Base-by-base conservation (phyloP, 2,329 filamentous ascomycete species). In the Trichoderma sp. region DNA sequence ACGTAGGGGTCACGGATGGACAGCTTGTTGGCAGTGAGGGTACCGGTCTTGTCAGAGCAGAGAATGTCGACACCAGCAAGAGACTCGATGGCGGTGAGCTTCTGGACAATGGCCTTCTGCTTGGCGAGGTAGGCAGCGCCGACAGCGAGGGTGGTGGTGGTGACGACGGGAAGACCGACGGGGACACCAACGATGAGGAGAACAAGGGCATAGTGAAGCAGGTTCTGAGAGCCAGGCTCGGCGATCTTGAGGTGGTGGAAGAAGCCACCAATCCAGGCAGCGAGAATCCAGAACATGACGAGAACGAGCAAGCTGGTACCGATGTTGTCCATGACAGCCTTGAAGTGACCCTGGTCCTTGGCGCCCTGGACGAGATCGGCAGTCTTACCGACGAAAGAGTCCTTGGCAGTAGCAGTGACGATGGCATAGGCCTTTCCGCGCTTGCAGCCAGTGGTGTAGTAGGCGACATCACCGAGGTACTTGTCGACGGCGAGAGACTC, bases 81-180 rank as follows among this genome's bases (percentile, higher is more conserved):
- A 26, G 94, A 97, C 86, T 97, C 94, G 74, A 97, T 97, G 75
- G 94, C 94, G 43, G 92, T 94, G 69, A 97, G 90, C 86, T 95
- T 97, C 86, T 97, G 94, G 76, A 97, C 94, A 76, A 97, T 97
- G 68, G 94, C 94, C 85, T 95, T 90, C 87, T 95, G 95, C 87
- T 94, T 95, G 78, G 94, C 94, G 72, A 97, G 89, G 83, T 96
- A 96, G 74, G 93, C 92, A 75, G 94, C 94, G 85, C 94, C 94
- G 81, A 97, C 94, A 80, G 94, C 94, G 93, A 97, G 96, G 79
- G 94, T 97, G 77, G 94, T 97, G 78, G 94, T 97, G 73, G 97
- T 93, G 84, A 97, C 94, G 77, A 93, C 94, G 73, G 94, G 94
- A 75, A 97, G 93, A 91, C 94, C 94, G 83, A 97, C 94, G 70